Conservation (phyloP, 2,329 filamentous ascomycete genomes). For the Fusarium incarnatum region DNA sequence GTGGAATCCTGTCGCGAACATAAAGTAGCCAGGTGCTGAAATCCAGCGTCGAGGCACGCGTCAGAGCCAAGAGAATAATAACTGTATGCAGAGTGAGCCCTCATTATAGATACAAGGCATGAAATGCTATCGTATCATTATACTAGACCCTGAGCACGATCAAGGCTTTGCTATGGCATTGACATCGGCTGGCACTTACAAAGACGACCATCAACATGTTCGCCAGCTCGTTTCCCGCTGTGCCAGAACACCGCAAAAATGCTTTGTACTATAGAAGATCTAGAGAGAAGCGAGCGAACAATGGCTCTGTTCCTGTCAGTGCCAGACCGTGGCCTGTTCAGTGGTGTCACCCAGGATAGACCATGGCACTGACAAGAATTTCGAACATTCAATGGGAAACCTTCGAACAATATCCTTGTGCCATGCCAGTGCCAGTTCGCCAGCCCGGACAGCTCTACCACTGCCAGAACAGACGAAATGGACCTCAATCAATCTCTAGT, state of each 20-base stretch:
- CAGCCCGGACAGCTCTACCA: too few species aligned
- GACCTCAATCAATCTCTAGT: too few species aligned
- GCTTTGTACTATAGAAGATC: not conserved
- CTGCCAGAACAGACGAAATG: not conserved
- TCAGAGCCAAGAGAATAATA: not conserved
- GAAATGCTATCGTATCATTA: rapidly evolving
- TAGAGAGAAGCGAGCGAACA: rapidly evolving
- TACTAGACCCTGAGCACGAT: rapidly evolving
- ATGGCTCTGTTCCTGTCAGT: not conserved
- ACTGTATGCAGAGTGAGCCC: rapidly evolving
- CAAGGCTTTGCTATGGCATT: not conserved
- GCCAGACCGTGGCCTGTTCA: not conserved
- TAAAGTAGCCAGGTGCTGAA: not conserved
- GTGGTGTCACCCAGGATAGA: not conserved
- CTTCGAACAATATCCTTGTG: not conserved
- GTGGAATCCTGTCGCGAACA: not conserved
- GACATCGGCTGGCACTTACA: not conserved
- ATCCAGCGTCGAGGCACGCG: rapidly evolving
- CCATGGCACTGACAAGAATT: not conserved
- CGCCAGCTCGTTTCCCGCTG: rapidly evolving
- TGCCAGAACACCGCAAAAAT: not conserved
- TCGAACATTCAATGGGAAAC: not conserved
- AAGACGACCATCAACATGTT: not conserved
- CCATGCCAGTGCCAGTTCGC: not conserved
- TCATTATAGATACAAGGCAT: rapidly evolving